Percentiles rank a stretch among this genome's conserved stretches.
These are phyloP conservation scores for Quercus dentata DNA, from an alignment of 306 rosid genomes.

Conservation along the genomic window DNA sequence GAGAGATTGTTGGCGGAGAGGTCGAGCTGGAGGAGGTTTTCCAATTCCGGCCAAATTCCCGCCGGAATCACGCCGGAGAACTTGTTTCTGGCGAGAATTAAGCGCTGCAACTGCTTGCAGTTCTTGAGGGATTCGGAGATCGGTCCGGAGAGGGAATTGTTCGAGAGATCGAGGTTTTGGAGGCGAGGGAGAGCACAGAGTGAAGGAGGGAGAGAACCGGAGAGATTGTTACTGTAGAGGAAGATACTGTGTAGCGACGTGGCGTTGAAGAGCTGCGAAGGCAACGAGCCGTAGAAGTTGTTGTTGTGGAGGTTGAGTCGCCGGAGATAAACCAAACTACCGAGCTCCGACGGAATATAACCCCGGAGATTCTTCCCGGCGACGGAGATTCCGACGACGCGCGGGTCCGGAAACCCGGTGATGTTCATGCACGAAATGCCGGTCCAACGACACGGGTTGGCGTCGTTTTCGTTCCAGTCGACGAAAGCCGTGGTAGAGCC, in stretches of 20 bases:
- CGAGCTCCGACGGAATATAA: conserved; percentile 92
- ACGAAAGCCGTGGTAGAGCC: conserved; percentile 34
- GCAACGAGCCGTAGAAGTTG: conserved; percentile 67
- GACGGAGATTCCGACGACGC: conserved; percentile 74
- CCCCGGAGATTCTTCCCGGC: conserved; percentile 79
- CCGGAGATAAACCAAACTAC: conserved; percentile 67
- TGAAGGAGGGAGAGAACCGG: conserved; percentile 68
- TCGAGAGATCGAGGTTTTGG: conserved; percentile 86
- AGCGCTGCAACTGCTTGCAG: conserved; percentile 68
- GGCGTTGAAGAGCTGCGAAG: conserved; percentile 84
- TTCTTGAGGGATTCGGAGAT: conserved; percentile 41
- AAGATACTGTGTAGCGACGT: conserved; percentile 75
- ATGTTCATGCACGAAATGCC: conserved; percentile 81
- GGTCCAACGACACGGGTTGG: conserved; percentile 74
- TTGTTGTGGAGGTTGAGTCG: conserved; percentile 82
- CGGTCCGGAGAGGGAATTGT: conserved; percentile 64
- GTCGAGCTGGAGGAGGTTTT: conserved; percentile 57
- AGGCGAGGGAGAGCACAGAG: conserved; percentile 66
- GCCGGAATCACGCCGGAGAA: conserved; percentile 61
- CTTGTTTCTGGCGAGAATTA: conserved; percentile 61
- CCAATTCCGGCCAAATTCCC: conserved; percentile 60
- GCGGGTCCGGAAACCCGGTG: conserved; percentile 53
- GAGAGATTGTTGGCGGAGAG: conserved; percentile 61
- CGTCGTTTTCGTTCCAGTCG: conserved; percentile 75
- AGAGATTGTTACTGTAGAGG: conserved; percentile 85